Evolutionary conservation across 75 land plant species (phyloP).

Genomic region (Pseudotsuga menziesii): DNA sequence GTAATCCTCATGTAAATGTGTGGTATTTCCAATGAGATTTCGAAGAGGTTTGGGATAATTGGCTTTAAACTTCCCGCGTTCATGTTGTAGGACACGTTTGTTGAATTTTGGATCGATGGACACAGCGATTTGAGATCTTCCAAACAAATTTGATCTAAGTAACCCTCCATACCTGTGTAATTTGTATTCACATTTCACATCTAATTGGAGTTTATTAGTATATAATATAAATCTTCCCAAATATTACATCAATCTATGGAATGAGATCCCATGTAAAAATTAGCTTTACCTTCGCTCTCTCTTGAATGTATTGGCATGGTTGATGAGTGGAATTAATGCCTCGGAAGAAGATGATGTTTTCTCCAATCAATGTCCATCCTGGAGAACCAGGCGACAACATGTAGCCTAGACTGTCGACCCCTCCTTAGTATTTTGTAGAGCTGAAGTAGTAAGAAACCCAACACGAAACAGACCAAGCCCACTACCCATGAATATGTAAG

Average conservation of each 20-base stretch:
- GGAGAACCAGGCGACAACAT: neutral
- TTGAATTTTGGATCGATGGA: neutral
- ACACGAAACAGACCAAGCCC: too few relatives aligned
- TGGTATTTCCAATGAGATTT: slow-evolving; percentile 1
- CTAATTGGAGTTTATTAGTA: too few relatives aligned
- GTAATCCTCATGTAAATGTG: too few relatives aligned
- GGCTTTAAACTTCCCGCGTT: neutral
- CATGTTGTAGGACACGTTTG: neutral
- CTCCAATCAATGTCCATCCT: neutral
- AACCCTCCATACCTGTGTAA: neutral
- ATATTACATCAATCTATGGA: too few relatives aligned
- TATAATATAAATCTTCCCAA: too few relatives aligned
- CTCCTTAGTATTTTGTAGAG: neutral
- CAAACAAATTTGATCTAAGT: slow-evolving; percentile 4
- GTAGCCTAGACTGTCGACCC: neutral
- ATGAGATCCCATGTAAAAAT: too few relatives aligned
- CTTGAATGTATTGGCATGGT: too few relatives aligned
- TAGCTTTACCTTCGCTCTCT: too few relatives aligned
- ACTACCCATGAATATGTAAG: too few relatives aligned
- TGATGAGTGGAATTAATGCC: too few relatives aligned
- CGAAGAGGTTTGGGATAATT: neutral
- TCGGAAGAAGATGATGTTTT: neutral
- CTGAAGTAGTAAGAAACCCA: too few relatives aligned
- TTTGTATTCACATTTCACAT: neutral
- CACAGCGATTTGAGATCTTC: neutral